phyloP scores from a whole-genome alignment of 768 basidiomycete genomes.

The Phallus indusiatus region DNA sequence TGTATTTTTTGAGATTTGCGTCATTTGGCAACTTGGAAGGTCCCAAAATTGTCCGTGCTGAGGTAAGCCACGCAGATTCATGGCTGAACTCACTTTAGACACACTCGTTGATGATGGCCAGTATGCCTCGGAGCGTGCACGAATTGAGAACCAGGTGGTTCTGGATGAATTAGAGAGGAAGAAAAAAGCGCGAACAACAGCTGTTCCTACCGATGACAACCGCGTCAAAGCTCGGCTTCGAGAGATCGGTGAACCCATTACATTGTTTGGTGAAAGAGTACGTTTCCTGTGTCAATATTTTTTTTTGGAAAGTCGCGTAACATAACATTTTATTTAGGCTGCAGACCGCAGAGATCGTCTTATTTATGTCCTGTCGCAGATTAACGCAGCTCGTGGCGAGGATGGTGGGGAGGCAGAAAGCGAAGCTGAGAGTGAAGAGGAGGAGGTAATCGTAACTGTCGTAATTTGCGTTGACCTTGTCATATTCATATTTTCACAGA shows the following conservation, averaged over 20 bases:
- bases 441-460: slow-evolving; percentile 32
- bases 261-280: slow-evolving; percentile 94
- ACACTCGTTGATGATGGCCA: slow-evolving; percentile 71
- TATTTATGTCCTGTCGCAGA: slow-evolving; percentile 90
- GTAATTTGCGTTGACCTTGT: background rate
- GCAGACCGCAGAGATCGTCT: slow-evolving; percentile 94
- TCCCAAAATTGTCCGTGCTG: background rate
- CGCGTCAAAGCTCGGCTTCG: slow-evolving; percentile 83
- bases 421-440: slow-evolving; percentile 68
- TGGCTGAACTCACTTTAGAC: slow-evolving; percentile 72
- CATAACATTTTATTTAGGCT: slow-evolving; percentile 41
- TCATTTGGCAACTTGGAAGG: too few species aligned
- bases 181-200: slow-evolving; percentile 87
- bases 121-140: slow-evolving; percentile 68
- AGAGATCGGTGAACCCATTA: slow-evolving; percentile 94
- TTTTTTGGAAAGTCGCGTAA: slow-evolving; percentile 7
- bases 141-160: slow-evolving; percentile 75
- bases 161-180: slow-evolving; percentile 96
- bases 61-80: slow-evolving; percentile 18
- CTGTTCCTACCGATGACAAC: slow-evolving; percentile 95
- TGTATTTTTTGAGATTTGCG: too few species aligned
- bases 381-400: slow-evolving; percentile 79
- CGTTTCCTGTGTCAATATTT: slow-evolving; percentile 24
- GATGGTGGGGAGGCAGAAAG: slow-evolving; percentile 60
- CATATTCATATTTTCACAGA: background rate